Evolutionary conservation across 306 rosid genomes (phyloP), one percentile per base, ranked within the genome.

Genomic region (Acmispon strigosus): DNA sequence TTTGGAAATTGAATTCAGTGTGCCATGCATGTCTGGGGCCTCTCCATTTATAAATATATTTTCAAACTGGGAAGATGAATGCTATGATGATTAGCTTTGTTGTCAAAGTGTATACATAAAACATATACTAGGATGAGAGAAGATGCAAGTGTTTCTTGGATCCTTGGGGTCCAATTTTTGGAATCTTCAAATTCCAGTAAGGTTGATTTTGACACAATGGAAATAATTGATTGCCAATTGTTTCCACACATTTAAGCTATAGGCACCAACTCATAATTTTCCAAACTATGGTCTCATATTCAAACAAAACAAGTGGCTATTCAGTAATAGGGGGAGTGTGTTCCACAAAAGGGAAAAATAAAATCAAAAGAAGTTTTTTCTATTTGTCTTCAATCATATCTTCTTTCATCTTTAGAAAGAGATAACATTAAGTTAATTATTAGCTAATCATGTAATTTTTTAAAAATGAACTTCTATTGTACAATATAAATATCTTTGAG

Each of bases 211-310:
- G 82, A 66, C 61, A 47, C 10, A 42, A 39, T 56, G 65, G 29
- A 62, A 72, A 69, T 45, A 67, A 81, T 61, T 67, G 79, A 44
- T 59, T 62, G 79, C 80, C 82, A 83, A 80, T 75, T 80, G 77
- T 69, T 66, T 76, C 60, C 64, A 68, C 24, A 47, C 70, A 63
- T 66, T 27, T 61, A 47, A 58, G 69, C 12, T 10, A 39, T 56
- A 37, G 15, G 17, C 61, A 71, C 83, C 66, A 37, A 47, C 76
- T 78, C 76, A 47, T 48, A 27, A 39, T 66, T 32, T 75, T 32
- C 20, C 12, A 27, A 27, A 27, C 32, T 27, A 18, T 47, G 36
- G 42, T 7, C 0, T 20, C 60, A 81, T 20, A 16, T 24, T 27
- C 32, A 16, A 17, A 36, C 66, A 80, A 62, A 68, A 54, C 7